These are phyloP conservation scores for sweet orange (Citrus sinensis) DNA, from an alignment of 345 rosid species.

Conservation along the genomic window DNA sequence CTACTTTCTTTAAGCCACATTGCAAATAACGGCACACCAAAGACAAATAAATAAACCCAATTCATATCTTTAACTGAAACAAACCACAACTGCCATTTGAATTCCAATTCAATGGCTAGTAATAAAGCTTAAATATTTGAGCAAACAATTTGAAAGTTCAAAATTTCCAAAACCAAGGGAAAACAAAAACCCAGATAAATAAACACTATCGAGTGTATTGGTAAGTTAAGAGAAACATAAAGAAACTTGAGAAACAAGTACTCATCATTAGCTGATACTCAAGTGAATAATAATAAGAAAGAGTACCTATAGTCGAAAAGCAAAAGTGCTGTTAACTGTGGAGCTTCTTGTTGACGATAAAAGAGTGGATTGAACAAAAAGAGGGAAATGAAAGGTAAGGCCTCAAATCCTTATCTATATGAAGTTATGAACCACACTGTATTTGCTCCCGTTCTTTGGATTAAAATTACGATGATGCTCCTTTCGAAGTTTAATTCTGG, in stretches of 20 bases:
- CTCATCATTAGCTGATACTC: conserved; percentile 6
- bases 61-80: not conserved
- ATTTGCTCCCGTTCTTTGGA: not conserved
- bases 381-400: conserved; percentile 46
- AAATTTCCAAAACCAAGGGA: not conserved
- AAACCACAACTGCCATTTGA: not conserved
- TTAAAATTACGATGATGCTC: not conserved
- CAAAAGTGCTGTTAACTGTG: not conserved
- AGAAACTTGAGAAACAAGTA: conserved; percentile 5
- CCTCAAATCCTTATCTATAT: conserved; percentile 41
- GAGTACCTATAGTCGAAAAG: conserved; percentile 15
- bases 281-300: not conserved
- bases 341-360: not conserved
- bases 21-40: not conserved
- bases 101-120: not conserved
- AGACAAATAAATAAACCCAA: not conserved
- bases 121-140: not conserved
- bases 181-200: conserved; percentile 7
- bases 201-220: not conserved
- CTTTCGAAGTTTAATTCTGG: not conserved
- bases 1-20: not conserved
- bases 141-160: not conserved
- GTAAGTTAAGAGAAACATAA: not conserved
- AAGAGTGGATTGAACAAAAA: conserved; percentile 1
- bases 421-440: not conserved